Evolutionary conservation across 2,329 filamentous ascomycete species (phyloP).

Genomic region (Rutstroemia sp.): DNA sequence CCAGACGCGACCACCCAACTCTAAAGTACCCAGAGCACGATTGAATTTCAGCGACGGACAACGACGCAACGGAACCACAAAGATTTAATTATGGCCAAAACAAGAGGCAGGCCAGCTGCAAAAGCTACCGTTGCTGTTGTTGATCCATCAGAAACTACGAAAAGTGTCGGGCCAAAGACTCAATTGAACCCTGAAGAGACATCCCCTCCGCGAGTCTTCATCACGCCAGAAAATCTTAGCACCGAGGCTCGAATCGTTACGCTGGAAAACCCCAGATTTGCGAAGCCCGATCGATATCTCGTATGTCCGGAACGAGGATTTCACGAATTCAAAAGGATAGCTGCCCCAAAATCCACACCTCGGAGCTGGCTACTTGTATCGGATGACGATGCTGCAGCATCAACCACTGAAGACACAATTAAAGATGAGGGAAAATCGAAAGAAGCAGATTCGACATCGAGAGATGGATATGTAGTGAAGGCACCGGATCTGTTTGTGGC

Average conservation of each 20-base stretch:
- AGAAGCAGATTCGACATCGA: conserved; percentile 8
- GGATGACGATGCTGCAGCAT: conserved; percentile 7
- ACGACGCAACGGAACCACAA: background rate
- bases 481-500: conserved; percentile 73
- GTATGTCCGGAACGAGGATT: conserved; percentile 54
- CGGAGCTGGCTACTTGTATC: conserved; percentile 52
- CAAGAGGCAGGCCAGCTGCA: conserved; percentile 21
- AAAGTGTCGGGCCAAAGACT: conserved; percentile 25
- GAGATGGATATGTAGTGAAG: conserved; percentile 50
- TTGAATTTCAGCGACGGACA: background rate
- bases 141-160: conserved; percentile 16
- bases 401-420: conserved; percentile 16
- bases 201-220: conserved; percentile 48
- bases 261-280: conserved; percentile 51
- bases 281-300: conserved; percentile 50
- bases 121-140: conserved; percentile 17
- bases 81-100: conserved; percentile 19
- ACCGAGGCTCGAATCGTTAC: conserved; percentile 50
- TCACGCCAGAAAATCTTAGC: conserved; percentile 49
- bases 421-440: conserved; percentile 14
- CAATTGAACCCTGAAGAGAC: conserved; percentile 26
- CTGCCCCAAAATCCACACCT: conserved; percentile 44
- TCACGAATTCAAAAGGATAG: conserved; percentile 56
- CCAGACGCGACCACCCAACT: background rate
- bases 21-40: background rate